Percentiles rank a stretch among this genome's conserved stretches.
phyloP scores from a whole-genome alignment of 2,329 filamentous ascomycete species.

The Colletotrichum plurivorum region DNA sequence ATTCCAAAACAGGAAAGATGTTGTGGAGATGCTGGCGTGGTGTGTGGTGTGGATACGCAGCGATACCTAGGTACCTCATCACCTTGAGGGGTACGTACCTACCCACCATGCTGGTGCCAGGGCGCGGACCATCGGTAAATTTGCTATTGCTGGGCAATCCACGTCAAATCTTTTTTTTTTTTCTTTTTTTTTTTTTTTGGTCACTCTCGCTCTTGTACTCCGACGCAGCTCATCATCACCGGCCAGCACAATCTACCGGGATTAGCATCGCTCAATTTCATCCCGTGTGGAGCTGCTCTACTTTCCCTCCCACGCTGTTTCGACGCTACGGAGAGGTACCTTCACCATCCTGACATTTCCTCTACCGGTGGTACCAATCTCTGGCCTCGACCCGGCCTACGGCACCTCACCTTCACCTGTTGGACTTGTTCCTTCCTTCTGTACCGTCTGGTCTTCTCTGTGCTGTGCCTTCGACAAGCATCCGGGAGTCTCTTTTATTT shows the following conservation, averaged over 20 bases:
- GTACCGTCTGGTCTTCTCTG: background rate
- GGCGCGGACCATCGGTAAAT: slow-evolving; percentile 28
- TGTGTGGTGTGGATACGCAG: too few relatives aligned
- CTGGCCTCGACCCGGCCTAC: too few relatives aligned
- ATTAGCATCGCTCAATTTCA: slow-evolving; percentile 33
- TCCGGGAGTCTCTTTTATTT: slow-evolving; percentile 21
- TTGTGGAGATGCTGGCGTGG: background rate
- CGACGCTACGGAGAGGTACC: background rate
- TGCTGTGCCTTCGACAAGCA: slow-evolving; percentile 15
- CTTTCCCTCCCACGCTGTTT: background rate
- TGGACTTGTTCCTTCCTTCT: background rate
- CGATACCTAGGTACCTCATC: too few relatives aligned
- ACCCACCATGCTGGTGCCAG: background rate
- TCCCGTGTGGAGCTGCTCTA: slow-evolving; percentile 30
- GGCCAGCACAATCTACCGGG: slow-evolving; percentile 25
- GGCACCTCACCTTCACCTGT: background rate
- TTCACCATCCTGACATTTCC: background rate
- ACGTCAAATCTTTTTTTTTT: slow-evolving; percentile 6
- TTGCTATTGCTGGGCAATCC: slow-evolving; percentile 22
- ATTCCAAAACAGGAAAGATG: background rate
- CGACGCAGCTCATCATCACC: slow-evolving; percentile 16
- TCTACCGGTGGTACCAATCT: background rate
- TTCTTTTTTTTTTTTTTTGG: slow-evolving; percentile 3
- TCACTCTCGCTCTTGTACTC: background rate
- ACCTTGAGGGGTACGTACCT: background rate